phyloP scores from a whole-genome alignment of 495 filamentous ascomycete genomes.

The Neurospora hispaniola region DNA sequence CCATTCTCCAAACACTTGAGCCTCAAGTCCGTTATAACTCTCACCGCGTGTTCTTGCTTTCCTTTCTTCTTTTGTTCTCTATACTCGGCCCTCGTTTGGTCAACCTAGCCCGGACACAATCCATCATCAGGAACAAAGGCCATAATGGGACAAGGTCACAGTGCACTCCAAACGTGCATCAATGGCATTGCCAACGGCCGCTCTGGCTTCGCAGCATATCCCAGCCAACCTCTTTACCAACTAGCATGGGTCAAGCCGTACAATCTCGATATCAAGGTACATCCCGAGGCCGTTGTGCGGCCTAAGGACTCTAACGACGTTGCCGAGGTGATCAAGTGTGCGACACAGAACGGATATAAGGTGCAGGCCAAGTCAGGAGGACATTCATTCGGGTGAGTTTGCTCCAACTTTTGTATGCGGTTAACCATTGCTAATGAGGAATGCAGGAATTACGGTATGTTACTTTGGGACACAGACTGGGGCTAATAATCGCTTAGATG shows the following conservation, averaged over 20 bases:
- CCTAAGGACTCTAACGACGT: constrained; percentile 49
- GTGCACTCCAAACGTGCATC: constrained; percentile 29
- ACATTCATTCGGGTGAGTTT: constrained; percentile 51
- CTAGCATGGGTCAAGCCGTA: constrained; percentile 39
- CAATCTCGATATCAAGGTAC: constrained; percentile 53
- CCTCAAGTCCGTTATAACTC: not conserved
- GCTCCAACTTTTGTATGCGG: not conserved
- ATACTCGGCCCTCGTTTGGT: not conserved
- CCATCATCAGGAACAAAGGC: not conserved
- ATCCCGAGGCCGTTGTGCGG: constrained; percentile 51
- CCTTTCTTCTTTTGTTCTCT: not conserved
- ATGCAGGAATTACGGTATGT: constrained; percentile 25
- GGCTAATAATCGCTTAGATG: constrained; percentile 8
- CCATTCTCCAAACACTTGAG: not conserved
- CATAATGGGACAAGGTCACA: constrained; percentile 20
- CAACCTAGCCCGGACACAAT: not conserved
- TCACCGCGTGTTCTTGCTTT: not conserved
- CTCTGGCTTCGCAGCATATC: constrained; percentile 30
- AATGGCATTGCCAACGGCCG: constrained; percentile 30
- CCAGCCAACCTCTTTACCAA: constrained; percentile 29
- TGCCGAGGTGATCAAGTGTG: constrained; percentile 49
- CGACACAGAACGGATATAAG: constrained; percentile 39
- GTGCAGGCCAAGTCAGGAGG: constrained; percentile 64
- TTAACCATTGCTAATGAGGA: constrained; percentile 2
- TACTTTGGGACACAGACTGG: not conserved